Percentiles rank a stretch among this genome's conserved stretches.
Evolutionary conservation across 2,329 filamentous ascomycete genomes (phyloP).

Genomic region (Fusarium annulatum): DNA sequence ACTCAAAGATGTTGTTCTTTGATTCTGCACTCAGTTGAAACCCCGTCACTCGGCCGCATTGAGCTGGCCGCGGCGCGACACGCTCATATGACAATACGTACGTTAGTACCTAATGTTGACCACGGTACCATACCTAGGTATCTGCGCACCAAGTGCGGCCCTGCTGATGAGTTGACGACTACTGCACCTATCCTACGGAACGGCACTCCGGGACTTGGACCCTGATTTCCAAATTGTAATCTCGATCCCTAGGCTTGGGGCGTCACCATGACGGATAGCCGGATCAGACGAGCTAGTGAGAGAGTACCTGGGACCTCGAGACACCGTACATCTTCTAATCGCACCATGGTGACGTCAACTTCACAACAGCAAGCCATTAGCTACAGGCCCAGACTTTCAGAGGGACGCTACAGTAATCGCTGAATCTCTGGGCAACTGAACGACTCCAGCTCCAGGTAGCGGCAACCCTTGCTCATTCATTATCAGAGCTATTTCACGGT

Average conservation of each 20-base stretch:
- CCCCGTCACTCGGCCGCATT: conserved; percentile 15
- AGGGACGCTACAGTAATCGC: conserved; percentile 3
- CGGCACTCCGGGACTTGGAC: conserved; percentile 41
- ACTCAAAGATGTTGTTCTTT: background rate
- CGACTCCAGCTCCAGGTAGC: conserved; percentile 16
- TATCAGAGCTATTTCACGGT: background rate
- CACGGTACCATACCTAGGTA: background rate
- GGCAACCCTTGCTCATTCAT: conserved; percentile 3
- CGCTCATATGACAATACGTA: conserved; percentile 3
- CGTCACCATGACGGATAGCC: conserved; percentile 44
- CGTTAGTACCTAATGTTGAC: background rate
- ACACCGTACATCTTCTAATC: conserved; percentile 29
- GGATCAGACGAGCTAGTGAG: conserved; percentile 21
- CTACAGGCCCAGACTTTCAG: conserved; percentile 19
- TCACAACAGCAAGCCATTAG: conserved; percentile 23
- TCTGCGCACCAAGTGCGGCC: background rate
- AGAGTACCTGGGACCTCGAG: conserved; percentile 34
- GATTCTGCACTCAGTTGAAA: conserved; percentile 4
- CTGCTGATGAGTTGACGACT: conserved; percentile 10
- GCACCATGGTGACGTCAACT: conserved; percentile 47
- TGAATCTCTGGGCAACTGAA: background rate
- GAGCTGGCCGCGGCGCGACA: conserved; percentile 14
- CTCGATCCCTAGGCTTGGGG: conserved; percentile 45
- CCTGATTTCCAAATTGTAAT: conserved; percentile 47
- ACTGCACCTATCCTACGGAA: conserved; percentile 30